These are phyloP conservation scores for Hippophae rhamnoides DNA, from an alignment of 306 rosid species.

Conservation along the genomic window DNA sequence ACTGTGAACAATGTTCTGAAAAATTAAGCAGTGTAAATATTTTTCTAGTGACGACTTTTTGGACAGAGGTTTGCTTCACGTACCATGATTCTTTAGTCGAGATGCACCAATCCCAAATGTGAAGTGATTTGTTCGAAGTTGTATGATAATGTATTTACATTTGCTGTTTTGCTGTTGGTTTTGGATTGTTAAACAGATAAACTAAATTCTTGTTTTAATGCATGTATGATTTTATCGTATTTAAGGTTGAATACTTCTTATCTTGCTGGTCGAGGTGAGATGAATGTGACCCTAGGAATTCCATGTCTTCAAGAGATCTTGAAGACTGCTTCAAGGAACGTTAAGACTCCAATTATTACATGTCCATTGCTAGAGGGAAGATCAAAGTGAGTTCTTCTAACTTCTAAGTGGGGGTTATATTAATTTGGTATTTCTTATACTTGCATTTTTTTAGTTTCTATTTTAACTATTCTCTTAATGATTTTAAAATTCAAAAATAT, in stretches of 20 bases:
- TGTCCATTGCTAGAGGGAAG: conserved; percentile 61
- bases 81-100: no score
- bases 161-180: no score
- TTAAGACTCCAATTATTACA: conserved; percentile 85
- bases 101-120: no score
- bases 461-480: neutral
- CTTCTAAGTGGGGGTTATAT: conserved; percentile 9
- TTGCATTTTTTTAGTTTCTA: neutral
- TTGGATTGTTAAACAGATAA: neutral
- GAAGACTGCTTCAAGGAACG: conserved; percentile 62
- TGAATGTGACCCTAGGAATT: conserved; percentile 96
- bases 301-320: conserved; percentile 86
- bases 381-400: conserved; percentile 45
- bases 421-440: neutral
- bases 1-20: no score
- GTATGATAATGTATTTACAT: no score
- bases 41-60: no score
- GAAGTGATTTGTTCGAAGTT: no score
- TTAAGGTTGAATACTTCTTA: conserved; percentile 85
- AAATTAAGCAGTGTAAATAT: no score
- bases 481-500: neutral
- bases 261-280: conserved; percentile 94
- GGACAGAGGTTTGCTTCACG: no score
- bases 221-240: neutral
- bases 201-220: neutral